Percentiles rank a stretch among this genome's conserved stretches.
phyloP scores from a whole-genome alignment of 73 alveolate genomes.

The Stentor coeruleus region DNA sequence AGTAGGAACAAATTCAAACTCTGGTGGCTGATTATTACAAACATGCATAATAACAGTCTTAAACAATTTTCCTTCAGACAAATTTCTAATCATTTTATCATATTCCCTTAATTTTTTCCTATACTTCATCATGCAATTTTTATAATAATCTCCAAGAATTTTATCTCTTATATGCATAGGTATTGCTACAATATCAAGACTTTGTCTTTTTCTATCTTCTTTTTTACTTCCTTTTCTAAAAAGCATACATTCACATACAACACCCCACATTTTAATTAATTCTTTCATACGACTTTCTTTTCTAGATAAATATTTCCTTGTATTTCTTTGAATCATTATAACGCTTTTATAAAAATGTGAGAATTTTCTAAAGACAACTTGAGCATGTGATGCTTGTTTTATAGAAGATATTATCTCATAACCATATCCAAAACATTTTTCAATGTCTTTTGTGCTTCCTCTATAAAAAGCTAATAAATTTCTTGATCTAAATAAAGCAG shows the following conservation, averaged over 20 bases:
- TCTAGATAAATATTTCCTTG: neutral
- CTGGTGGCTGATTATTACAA: neutral
- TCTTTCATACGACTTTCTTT: neutral
- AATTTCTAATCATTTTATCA: too few relatives aligned
- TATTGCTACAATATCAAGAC: too few relatives aligned
- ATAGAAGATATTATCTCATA: neutral
- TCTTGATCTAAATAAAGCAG: neutral
- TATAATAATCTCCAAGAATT: neutral
- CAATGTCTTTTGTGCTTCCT: neutral
- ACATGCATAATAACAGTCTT: neutral
- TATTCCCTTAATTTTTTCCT: too few relatives aligned
- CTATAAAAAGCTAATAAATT: too few relatives aligned
- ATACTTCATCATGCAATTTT: too few relatives aligned
- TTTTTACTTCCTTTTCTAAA: neutral
- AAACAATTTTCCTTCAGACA: neutral
- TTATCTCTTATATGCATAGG: neutral
- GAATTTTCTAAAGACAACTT: neutral
- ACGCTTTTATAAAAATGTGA: neutral
- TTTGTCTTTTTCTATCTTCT: neutral
- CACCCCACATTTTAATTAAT: neutral
- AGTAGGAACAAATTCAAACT: neutral
- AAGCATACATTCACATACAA: neutral
- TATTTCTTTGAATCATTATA: neutral
- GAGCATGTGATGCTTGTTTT: neutral
- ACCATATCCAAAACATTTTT: neutral